These are phyloP conservation scores for Podila minutissima DNA, from an alignment of 192 early-diverging fungal species.

Conservation along the genomic window DNA sequence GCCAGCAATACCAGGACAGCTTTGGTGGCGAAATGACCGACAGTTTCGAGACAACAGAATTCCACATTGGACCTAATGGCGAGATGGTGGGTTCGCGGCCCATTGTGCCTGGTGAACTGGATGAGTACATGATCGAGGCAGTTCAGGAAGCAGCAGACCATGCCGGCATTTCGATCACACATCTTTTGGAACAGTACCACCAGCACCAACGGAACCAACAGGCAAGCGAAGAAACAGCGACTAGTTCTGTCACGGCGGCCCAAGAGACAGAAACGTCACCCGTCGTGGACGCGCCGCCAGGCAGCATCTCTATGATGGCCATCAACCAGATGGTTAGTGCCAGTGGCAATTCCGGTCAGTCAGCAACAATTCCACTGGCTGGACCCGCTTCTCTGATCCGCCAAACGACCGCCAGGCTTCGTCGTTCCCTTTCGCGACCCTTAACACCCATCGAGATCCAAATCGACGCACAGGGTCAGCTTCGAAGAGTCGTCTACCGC, in stretches of 20 bases:
- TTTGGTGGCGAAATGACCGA: conserved; percentile 45
- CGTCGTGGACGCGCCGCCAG: background rate
- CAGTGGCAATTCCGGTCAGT: background rate
- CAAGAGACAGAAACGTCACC: background rate
- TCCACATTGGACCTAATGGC: conserved; percentile 38
- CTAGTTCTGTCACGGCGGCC: background rate
- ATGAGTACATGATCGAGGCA: conserved; percentile 48
- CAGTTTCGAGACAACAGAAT: conserved; percentile 31
- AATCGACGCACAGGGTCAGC: conserved; percentile 37
- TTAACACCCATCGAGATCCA: conserved; percentile 40
- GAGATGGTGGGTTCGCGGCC: conserved; percentile 41
- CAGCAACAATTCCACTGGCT: background rate
- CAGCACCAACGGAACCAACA: conserved; percentile 3
- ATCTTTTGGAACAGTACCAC: conserved; percentile 36
- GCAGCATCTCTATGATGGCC: conserved; percentile 15
- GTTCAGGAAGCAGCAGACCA: conserved; percentile 43
- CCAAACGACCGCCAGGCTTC: conserved; percentile 33
- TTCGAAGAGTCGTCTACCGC: conserved; percentile 35
- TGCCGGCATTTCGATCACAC: conserved; percentile 35
- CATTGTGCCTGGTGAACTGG: conserved; percentile 33
- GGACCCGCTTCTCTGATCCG: conserved; percentile 22
- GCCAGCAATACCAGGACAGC: conserved; percentile 32
- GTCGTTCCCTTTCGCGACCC: conserved; percentile 30
- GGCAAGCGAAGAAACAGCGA: background rate
- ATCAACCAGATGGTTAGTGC: conserved; percentile 12